phyloP scores from a whole-genome alignment of 78 protist species.

The Pigoraptor vietnamica region DNA sequence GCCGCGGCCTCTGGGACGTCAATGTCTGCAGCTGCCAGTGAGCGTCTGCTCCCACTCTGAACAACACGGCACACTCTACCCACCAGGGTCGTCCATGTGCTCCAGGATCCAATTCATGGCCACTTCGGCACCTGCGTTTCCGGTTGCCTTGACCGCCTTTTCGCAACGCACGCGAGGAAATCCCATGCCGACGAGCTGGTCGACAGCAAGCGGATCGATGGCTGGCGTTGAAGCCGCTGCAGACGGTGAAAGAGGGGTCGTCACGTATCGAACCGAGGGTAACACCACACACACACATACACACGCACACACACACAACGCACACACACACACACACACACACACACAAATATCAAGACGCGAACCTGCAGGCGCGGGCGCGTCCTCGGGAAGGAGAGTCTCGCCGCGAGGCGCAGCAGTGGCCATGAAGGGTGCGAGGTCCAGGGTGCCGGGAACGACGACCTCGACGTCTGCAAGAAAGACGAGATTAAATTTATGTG shows the following conservation, averaged over 20 bases:
- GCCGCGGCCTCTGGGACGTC: neutral
- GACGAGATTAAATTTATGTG: no score
- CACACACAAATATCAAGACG: neutral
- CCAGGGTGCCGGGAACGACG: neutral
- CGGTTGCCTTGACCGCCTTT: constrained; percentile 17
- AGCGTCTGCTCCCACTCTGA: no score
- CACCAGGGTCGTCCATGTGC: constrained; percentile 48
- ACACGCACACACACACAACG: no score
- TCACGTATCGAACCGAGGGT: neutral
- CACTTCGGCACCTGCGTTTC: constrained; percentile 28
- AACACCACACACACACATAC: no score
- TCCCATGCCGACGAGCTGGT: constrained; percentile 22
- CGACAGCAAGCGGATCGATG: neutral
- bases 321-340: no score
- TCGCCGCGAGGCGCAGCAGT: neutral
- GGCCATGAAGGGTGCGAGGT: neutral
- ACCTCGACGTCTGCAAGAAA: neutral
- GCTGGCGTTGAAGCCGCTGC: neutral
- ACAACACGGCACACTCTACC: constrained; percentile 4
- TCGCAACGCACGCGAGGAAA: constrained; percentile 3
- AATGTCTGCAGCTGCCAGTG: no score
- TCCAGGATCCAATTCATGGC: constrained; percentile 55
- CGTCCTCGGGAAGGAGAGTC: neutral
- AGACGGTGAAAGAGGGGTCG: neutral
- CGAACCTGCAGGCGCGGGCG: neutral